Evolutionary conservation across 2,329 filamentous ascomycete genomes (phyloP), one percentile per base, ranked within the genome.

Genomic region (Aspergillus sp.): DNA sequence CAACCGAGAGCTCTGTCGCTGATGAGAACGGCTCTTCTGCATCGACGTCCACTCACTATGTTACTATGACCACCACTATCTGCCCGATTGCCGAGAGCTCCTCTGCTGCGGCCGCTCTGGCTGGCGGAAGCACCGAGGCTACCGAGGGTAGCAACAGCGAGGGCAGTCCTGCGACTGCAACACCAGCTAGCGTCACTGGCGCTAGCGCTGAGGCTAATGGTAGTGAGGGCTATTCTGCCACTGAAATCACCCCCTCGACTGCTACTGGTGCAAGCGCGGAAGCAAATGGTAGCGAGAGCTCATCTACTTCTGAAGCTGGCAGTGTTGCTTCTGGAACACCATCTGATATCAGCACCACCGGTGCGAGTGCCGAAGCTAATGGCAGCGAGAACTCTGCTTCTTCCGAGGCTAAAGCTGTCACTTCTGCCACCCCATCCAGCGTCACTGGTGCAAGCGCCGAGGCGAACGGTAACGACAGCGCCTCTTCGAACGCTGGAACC

Each of bases 31-130:
- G 55, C 12, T 49, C 23, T 17, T 30, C 59, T 21, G 48, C 49
- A 2, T 63, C 55, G 7, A 55, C 48, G 6, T 65, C 51, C 15
- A 64, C 61, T 5, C 39, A 59, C 13, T 65, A 57, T 36, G 41
- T 61, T 13, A 65, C 63, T 13, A 15, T 50, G 2, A 66, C 63
- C 5, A 64, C 62, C 7, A 70, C 69, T 3, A n/a, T 69, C 23
- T 71, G 68, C 53, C 50, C 63, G 8, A 54, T 58, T 55, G 53
- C 25, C 15, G 53, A 63, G 25, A 32, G 50, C 23, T 50, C 58
- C 0, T 47, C 57, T 15, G 30, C 41, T 17, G 48, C 62, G 2
- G 49, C 56, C 13, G 52, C 43, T 30, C 39, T 39, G 45, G 23
- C 15, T 32, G 43, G 32, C 28, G 53, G 28, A 6, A 50, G 15